Evolutionary conservation across 1,139 yeast genomes (phyloP), one percentile per base, ranked within the genome.

Genomic region (Schwanniomyces etchellsii): DNA sequence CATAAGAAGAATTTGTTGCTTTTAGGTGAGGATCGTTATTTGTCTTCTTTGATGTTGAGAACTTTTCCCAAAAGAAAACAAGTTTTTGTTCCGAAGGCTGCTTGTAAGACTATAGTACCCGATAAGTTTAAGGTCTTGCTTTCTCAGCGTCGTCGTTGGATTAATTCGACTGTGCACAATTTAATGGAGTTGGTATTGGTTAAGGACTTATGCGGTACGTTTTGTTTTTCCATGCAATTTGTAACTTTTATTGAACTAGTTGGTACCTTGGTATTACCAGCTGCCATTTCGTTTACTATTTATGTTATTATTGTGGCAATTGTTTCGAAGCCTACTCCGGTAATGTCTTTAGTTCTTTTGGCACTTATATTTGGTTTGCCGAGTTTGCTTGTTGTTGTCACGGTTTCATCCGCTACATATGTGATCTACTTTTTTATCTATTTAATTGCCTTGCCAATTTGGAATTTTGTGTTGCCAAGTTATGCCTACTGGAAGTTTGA

Each of bases 61-160:
- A 88, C 96, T 0, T 91, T 91, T 66, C 97, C 98, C 15, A 84
- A 78, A 53, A 75, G 98, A 55, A 86, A 83, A 44, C 96, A 85
- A 58, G 62, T 89, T n/a, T 91, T 91, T 52, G 81, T 91, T 5
- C 86, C 97, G 2, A 89, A 88, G 56, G 98, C 97, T 10, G 95
- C 86, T 9, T 91, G 97, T 65, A 88, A 88, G 55, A 91, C 98
- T 1, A 61, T 88, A 42, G 97, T 83, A 13, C 98, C 98, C 1
- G 86, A 82, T 42, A 69, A 70, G 35, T 88, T 91, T 54, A 69
- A 60, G 39, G 95, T 89, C 26, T 64, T 91, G 45, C 64, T 91
- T 33, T 89, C 97, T 2, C 98, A 91, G 56, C 81, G 98, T 55
- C 85, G 98, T 60, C 84, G 98, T 55, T 91, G 98, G 98, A 91